Conservation (phyloP, 2,329 filamentous ascomycete genomes). For the Aureobasidium namibiae region DNA sequence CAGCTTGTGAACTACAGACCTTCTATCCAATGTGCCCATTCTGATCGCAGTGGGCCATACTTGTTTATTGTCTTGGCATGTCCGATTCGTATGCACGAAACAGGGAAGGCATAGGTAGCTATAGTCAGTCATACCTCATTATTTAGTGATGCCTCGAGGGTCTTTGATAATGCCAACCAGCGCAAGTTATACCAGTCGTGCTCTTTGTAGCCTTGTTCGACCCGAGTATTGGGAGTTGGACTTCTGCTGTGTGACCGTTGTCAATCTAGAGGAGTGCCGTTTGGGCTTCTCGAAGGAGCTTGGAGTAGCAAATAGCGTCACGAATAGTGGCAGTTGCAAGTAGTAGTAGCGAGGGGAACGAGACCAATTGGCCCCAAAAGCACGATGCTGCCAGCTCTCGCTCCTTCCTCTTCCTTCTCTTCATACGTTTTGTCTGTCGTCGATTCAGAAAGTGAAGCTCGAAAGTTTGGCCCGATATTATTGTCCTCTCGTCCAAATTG, state of each 20-base stretch:
- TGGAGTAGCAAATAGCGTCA: conserved; percentile 9
- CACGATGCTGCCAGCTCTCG: background rate
- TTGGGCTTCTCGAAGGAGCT: background rate
- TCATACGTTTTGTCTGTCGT: background rate
- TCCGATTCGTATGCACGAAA: background rate
- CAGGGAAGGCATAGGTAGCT: background rate
- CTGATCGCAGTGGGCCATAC: background rate
- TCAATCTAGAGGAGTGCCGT: conserved; percentile 11
- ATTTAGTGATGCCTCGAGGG: background rate
- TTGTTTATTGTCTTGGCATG: background rate
- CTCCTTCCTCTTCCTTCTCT: background rate
- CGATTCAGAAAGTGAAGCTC: background rate
- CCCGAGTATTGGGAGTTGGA: background rate
- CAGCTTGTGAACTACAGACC: background rate
- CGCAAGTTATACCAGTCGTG: background rate
- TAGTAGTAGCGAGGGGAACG: conserved; percentile 10
- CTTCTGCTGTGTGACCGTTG: conserved; percentile 8
- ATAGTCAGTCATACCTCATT: background rate
- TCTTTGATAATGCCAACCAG: background rate
- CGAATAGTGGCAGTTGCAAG: conserved; percentile 12
- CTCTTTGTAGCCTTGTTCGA: background rate
- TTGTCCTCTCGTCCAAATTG: background rate
- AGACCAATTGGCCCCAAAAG: conserved; percentile 6
- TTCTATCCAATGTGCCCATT: background rate
- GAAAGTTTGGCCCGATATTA: background rate